Conservation (phyloP, 129 eudicot species). For the Lactuca sativa region DNA sequence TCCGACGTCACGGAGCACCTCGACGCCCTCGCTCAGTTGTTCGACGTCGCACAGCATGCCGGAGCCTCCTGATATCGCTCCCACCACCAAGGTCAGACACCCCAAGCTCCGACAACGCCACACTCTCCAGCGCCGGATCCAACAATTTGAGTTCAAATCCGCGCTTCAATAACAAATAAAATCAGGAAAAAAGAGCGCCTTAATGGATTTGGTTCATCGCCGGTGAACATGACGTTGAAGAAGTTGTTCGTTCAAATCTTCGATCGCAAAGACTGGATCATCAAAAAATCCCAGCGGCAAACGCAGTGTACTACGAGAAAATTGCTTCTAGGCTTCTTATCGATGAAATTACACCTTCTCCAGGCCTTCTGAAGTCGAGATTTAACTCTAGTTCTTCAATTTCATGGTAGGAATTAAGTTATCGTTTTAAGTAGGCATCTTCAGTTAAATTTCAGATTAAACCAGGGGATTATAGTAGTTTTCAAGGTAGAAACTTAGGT, state of each 20-base stretch:
- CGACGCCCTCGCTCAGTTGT: no score
- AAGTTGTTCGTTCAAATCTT: slow-evolving; percentile 64
- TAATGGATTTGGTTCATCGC: slow-evolving; percentile 8
- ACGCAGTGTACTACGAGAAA: slow-evolving; percentile 57
- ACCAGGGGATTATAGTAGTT: background rate
- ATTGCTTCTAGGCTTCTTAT: slow-evolving; percentile 63
- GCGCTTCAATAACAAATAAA: slow-evolving; percentile 25
- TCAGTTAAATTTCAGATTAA: slow-evolving; percentile 6
- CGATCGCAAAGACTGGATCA: slow-evolving; percentile 56
- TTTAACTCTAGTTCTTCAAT: slow-evolving; percentile 25
- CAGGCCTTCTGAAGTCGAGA: slow-evolving; percentile 66
- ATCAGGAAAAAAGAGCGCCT: background rate
- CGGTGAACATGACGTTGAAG: slow-evolving; percentile 52
- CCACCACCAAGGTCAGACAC: no score
- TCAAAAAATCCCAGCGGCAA: slow-evolving; percentile 60
- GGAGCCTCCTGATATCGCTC: no score
- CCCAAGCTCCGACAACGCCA: no score
- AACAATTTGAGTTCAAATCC: slow-evolving; percentile 28
- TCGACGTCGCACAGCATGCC: no score
- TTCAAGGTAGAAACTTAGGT: slow-evolving; percentile 14
- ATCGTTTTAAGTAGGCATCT: background rate
- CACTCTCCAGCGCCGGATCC: background rate
- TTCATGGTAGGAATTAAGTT: slow-evolving; percentile 31
- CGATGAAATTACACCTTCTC: slow-evolving; percentile 75
- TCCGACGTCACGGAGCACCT: no score